Evolutionary conservation across 257 asterid species (phyloP).

Genomic region (Verbascum thapsus): DNA sequence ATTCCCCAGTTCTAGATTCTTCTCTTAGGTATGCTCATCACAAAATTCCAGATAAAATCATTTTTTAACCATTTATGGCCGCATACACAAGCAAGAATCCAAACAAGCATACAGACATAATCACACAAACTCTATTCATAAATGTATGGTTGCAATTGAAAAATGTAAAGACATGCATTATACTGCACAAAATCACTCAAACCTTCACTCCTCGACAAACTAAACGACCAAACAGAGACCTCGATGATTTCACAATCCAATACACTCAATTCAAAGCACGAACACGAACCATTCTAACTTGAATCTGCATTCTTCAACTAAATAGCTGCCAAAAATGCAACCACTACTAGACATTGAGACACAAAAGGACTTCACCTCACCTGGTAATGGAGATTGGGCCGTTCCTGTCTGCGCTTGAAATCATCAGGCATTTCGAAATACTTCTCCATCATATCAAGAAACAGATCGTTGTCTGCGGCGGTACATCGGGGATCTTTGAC

Average conservation of each 20-base stretch:
- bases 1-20: constrained; percentile 6
- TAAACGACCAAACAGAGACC: constrained; percentile 8
- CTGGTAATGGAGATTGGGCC: constrained; percentile 95
- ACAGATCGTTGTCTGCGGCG: constrained; percentile 73
- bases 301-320: constrained; percentile 14
- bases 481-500: constrained; percentile 94
- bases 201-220: no score
- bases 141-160: constrained; percentile 1
- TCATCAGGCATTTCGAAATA: constrained; percentile 78
- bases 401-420: constrained; percentile 85
- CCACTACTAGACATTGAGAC: constrained; percentile 18
- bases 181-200: constrained; percentile 7
- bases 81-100: background rate
- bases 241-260: constrained; percentile 4
- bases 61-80: background rate
- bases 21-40: constrained; percentile 12
- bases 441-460: constrained; percentile 92
- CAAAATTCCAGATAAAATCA: constrained; percentile 21
- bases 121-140: background rate
- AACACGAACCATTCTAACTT: background rate
- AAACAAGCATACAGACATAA: background rate
- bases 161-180: constrained; percentile 1
- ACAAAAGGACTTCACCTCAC: constrained; percentile 39
- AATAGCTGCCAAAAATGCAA: background rate
- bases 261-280: background rate